Percentiles rank a stretch among this genome's conserved stretches.
These are phyloP conservation scores for Sequoiadendron giganteum DNA, from an alignment of 75 land plant genomes.

Conservation along the genomic window DNA sequence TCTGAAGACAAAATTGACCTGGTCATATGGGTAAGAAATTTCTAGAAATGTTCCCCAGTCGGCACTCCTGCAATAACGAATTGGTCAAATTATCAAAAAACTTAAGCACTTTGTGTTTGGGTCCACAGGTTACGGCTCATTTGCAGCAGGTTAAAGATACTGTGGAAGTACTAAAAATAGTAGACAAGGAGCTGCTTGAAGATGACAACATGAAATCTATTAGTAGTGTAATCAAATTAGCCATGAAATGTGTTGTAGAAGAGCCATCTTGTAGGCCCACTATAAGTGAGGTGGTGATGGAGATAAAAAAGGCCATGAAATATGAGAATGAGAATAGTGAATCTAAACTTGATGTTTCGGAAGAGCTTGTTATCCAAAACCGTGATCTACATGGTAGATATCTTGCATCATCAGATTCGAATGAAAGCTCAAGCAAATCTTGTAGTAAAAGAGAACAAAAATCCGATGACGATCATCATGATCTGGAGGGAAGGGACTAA, in stretches of 20 bases:
- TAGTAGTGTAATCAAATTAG: conserved; percentile 10
- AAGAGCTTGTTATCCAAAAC: neutral
- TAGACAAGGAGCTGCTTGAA: neutral
- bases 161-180: neutral
- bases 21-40: neutral
- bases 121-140: neutral
- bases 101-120: neutral
- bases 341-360: neutral
- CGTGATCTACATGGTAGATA: neutral
- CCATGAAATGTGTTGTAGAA: conserved; percentile 24
- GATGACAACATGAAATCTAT: conserved; percentile 17
- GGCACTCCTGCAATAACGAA: neutral
- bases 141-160: neutral
- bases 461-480: too few relatives aligned
- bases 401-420: neutral
- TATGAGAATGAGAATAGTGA: neutral
- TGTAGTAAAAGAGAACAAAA: neutral
- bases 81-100: neutral
- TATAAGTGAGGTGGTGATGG: conserved; percentile 24
- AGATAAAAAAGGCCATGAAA: conserved; percentile 22
- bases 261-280: conserved; percentile 21
- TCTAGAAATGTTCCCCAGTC: neutral
- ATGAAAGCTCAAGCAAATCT: neutral
- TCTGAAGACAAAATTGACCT: neutral
- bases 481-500: too few relatives aligned